phyloP scores from a whole-genome alignment of 768 basidiomycete genomes.

The Boletus rubescentipes region DNA sequence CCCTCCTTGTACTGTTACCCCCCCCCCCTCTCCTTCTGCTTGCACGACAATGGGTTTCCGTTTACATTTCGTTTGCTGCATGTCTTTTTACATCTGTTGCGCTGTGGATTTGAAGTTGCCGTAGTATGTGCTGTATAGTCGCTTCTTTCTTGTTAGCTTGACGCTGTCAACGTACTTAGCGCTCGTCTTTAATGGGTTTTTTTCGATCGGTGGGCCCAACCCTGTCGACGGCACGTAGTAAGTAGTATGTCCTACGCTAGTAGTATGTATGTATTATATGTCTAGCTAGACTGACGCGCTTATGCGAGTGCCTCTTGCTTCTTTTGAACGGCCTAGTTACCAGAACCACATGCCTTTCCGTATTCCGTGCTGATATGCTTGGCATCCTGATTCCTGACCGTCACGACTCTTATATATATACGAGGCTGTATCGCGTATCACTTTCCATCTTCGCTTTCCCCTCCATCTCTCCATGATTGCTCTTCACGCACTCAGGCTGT shows the following conservation, averaged over 20 bases:
- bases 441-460: no score
- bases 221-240: neutral
- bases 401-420: no score
- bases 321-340: no score
- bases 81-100: neutral
- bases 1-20: constrained; percentile 14
- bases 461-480: no score
- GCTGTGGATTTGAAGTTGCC: constrained; percentile 11
- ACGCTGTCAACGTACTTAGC: constrained; percentile 17
- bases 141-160: neutral
- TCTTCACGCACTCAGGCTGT: no score
- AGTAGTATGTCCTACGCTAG: neutral
- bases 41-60: neutral
- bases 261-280: neutral
- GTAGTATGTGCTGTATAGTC: constrained; percentile 12
- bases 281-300: no score
- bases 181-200: constrained; percentile 21
- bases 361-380: no score
- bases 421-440: no score
- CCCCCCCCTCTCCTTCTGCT: neutral
- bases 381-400: no score
- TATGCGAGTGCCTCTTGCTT: no score
- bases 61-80: neutral
- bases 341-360: no score
- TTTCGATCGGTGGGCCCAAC: constrained; percentile 4